These are phyloP conservation scores for Candida parachauliodes DNA, from an alignment of 805 yeast genomes.

Conservation along the genomic window DNA sequence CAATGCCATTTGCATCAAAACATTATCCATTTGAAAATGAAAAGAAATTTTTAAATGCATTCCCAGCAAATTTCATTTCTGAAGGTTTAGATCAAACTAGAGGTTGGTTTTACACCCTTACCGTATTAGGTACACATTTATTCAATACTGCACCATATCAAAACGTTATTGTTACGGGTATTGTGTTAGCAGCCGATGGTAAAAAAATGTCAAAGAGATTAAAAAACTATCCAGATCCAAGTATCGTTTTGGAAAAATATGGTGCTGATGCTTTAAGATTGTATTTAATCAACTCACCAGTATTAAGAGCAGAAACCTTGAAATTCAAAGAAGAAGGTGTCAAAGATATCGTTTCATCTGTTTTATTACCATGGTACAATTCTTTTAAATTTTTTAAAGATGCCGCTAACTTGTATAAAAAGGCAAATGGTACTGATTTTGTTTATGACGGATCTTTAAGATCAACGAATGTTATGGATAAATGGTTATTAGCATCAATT, in stretches of 20 bases:
- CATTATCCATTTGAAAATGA: conserved; percentile 94
- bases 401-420: conserved; percentile 80
- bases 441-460: conserved; percentile 60
- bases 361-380: conserved; percentile 97
- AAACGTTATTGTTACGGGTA: conserved; percentile 94
- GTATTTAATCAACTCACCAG: conserved; percentile 96
- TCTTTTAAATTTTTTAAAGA: conserved; percentile 95
- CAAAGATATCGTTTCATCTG: conserved; percentile 94
- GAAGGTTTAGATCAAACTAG: conserved; percentile 99
- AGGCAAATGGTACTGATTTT: conserved; percentile 68
- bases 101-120: conserved; percentile 98
- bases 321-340: conserved; percentile 99
- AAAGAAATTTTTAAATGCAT: conserved; percentile 64
- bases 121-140: conserved; percentile 92
- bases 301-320: conserved; percentile 92
- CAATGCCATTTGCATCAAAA: conserved; percentile 97
- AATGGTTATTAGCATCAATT: conserved; percentile 94
- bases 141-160: conserved; percentile 91
- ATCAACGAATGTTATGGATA: conserved; percentile 92
- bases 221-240: conserved; percentile 97
- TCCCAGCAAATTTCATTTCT: conserved; percentile 97
- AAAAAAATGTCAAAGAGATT: conserved; percentile 98
- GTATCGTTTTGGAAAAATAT: conserved; percentile 70
- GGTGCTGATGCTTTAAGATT: conserved; percentile 98
- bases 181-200: conserved; percentile 96